These are phyloP conservation scores for Cymbidium sinense DNA, from an alignment of 106 monocot genomes.

Conservation along the genomic window DNA sequence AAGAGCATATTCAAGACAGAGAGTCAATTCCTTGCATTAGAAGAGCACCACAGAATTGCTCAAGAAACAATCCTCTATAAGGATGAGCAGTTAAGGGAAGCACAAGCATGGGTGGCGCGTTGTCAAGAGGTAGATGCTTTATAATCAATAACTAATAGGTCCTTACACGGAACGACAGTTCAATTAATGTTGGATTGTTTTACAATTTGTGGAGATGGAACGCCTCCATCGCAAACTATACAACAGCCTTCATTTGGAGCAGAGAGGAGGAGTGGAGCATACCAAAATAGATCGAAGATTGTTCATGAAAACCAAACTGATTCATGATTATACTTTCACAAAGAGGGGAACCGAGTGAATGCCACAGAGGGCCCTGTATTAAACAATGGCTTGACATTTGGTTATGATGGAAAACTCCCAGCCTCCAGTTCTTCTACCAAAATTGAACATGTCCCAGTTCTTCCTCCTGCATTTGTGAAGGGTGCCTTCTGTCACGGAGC, in stretches of 20 bases:
- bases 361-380: slow-evolving; percentile 28
- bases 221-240: slow-evolving; percentile 73
- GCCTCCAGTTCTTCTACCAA: slow-evolving; percentile 26
- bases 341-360: slow-evolving; percentile 37
- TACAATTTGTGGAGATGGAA: slow-evolving; percentile 90
- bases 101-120: slow-evolving; percentile 75
- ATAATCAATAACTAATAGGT: slow-evolving; percentile 58
- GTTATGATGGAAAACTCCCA: slow-evolving; percentile 37
- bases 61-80: slow-evolving; percentile 79
- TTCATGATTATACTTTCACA: slow-evolving; percentile 30
- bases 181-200: slow-evolving; percentile 66
- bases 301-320: slow-evolving; percentile 23
- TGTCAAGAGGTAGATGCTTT: slow-evolving; percentile 83
- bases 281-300: slow-evolving; percentile 36
- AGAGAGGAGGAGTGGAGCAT: slow-evolving; percentile 37
- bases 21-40: slow-evolving; percentile 52
- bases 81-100: slow-evolving; percentile 89
- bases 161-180: slow-evolving; percentile 91
- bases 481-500: no score
- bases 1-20: slow-evolving; percentile 76
- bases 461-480: slow-evolving; percentile 49
- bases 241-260: slow-evolving; percentile 84
- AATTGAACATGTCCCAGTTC: slow-evolving; percentile 38
- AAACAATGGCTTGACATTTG: slow-evolving; percentile 24
- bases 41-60: slow-evolving; percentile 87